Evolutionary conservation across 305 asterid genomes (phyloP).

Genomic region (Coffea humblotiana): DNA sequence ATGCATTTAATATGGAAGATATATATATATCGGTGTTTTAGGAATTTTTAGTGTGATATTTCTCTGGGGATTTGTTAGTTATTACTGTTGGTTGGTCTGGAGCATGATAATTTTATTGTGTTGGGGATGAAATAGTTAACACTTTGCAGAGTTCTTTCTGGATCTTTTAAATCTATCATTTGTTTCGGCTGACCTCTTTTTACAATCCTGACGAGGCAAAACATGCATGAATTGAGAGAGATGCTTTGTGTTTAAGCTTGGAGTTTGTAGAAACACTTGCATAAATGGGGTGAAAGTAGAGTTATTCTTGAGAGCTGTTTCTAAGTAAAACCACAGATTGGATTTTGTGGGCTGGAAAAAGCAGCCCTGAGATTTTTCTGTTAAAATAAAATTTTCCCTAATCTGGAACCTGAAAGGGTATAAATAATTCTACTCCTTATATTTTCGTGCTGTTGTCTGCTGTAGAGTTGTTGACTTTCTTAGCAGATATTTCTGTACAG

Average conservation of each 20-base stretch:
- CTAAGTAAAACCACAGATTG: background rate
- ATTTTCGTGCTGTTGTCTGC: background rate
- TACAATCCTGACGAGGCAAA: background rate
- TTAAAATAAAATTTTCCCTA: no score
- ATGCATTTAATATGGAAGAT: background rate
- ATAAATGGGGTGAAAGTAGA: background rate
- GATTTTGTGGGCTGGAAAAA: background rate
- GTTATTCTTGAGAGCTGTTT: background rate
- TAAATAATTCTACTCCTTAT: no score
- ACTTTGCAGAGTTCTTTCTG: conserved; percentile 1
- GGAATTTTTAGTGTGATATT: background rate
- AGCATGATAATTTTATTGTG: background rate
- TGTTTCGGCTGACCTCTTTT: background rate
- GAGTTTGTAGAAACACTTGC: background rate
- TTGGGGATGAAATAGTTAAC: background rate
- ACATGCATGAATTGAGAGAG: background rate
- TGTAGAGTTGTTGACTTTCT: background rate
- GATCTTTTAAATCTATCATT: background rate
- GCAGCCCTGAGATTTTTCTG: background rate
- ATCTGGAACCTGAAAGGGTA: no score
- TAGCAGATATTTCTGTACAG: background rate
- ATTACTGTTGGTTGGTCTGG: background rate
- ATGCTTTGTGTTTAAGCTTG: background rate
- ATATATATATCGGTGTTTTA: background rate
- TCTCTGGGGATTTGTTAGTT: conserved; percentile 4